Conservation (phyloP, 2,329 filamentous ascomycete species). For the Pleomassaria siparia region DNA sequence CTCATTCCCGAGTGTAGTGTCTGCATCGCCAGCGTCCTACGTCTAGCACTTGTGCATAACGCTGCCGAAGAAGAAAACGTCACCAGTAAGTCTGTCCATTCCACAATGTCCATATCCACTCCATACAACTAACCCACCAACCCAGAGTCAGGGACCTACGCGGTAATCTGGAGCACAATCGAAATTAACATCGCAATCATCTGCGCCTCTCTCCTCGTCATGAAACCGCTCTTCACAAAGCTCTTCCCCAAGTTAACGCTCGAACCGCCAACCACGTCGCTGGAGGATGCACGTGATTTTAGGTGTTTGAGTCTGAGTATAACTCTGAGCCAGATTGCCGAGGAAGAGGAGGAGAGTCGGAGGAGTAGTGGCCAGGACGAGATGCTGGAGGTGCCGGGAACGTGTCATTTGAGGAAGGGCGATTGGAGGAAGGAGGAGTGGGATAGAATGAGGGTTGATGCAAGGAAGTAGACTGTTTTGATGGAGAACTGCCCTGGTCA, state of each 20-base stretch:
- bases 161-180: conserved; percentile 44
- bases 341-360: not conserved
- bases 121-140: not conserved
- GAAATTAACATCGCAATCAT: conserved; percentile 50
- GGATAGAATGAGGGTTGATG: too few relatives aligned
- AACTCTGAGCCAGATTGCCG: not conserved
- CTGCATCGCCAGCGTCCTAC: too few relatives aligned
- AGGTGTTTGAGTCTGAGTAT: not conserved
- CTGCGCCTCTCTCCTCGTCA: conserved; percentile 47
- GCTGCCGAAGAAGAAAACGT: conserved; percentile 19
- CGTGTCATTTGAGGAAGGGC: too few relatives aligned
- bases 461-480: too few relatives aligned
- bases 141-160: conserved; percentile 43
- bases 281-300: not conserved
- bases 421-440: too few relatives aligned
- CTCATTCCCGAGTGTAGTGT: too few relatives aligned
- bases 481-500: too few relatives aligned
- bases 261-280: conserved; percentile 13
- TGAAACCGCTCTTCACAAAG: conserved; percentile 45
- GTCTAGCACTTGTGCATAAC: conserved; percentile 11
- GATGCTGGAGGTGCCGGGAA: not conserved
- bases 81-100: conserved; percentile 21
- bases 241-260: conserved; percentile 36
- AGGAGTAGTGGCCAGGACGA: not conserved
- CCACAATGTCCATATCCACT: not conserved